Conservation (phyloP, 805 yeast species). For the Cyberlindnera mycetangii region DNA sequence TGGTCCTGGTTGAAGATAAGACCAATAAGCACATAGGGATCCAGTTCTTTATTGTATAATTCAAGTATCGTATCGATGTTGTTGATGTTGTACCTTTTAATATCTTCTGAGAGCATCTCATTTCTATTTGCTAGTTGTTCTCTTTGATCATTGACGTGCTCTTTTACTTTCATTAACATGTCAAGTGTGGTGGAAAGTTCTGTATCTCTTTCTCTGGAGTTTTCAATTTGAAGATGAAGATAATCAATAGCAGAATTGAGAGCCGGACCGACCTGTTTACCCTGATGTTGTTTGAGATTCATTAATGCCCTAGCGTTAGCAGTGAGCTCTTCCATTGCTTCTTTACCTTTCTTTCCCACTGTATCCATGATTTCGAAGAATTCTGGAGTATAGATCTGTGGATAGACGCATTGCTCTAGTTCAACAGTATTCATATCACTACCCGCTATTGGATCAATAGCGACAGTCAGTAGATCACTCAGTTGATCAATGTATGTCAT, state of each 20-base stretch:
- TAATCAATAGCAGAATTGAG: slow-evolving; percentile 29
- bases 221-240: slow-evolving; percentile 20
- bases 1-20: slow-evolving; percentile 32
- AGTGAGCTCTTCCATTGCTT: background rate
- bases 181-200: slow-evolving; percentile 8
- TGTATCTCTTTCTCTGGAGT: slow-evolving; percentile 7
- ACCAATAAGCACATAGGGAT: slow-evolving; percentile 39
- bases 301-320: slow-evolving; percentile 22
- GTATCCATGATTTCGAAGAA: slow-evolving; percentile 17
- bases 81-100: slow-evolving; percentile 20
- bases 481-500: slow-evolving; percentile 24
- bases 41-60: slow-evolving; percentile 23
- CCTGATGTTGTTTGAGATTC: slow-evolving; percentile 29
- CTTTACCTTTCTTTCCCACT: slow-evolving; percentile 17
- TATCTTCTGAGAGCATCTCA: slow-evolving; percentile 15
- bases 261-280: slow-evolving; percentile 30
- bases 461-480: slow-evolving; percentile 35
- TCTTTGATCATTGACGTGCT: slow-evolving; percentile 15
- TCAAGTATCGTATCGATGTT: slow-evolving; percentile 30
- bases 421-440: slow-evolving; percentile 19
- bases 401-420: slow-evolving; percentile 34
- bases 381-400: slow-evolving; percentile 37
- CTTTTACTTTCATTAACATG: slow-evolving; percentile 7
- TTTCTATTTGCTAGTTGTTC: slow-evolving; percentile 9
- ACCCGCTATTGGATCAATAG: slow-evolving; percentile 23